These are phyloP conservation scores for Macroventuria anomochaeta DNA, from an alignment of 2,329 filamentous ascomycete genomes.

Conservation along the genomic window DNA sequence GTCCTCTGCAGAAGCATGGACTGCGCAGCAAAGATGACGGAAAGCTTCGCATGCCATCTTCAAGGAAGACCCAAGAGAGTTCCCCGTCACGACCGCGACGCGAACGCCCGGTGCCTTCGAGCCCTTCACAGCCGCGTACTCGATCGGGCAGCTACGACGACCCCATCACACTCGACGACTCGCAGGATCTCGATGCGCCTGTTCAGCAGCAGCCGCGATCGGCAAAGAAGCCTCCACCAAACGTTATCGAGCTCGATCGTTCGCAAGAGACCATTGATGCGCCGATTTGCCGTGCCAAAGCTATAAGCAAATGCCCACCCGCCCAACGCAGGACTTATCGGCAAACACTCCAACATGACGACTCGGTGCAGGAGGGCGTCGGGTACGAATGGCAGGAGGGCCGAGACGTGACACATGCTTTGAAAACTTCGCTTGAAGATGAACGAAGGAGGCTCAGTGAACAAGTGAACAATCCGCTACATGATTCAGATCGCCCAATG, in stretches of 20 bases:
- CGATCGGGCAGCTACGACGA: conserved; percentile 9
- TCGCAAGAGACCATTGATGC: background rate
- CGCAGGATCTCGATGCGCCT: conserved; percentile 6
- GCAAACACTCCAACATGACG: background rate
- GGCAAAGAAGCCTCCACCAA: background rate
- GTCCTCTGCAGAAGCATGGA: background rate
- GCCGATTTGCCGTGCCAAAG: background rate
- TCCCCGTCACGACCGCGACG: background rate
- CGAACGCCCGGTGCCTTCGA: background rate
- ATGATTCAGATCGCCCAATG: no score
- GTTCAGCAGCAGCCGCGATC: background rate
- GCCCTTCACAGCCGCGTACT: background rate
- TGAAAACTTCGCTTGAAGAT: background rate
- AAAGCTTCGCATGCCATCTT: background rate
- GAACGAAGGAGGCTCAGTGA: no score
- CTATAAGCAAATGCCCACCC: background rate
- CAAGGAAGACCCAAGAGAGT: background rate
- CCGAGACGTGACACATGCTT: background rate
- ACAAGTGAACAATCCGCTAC: no score
- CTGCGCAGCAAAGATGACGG: background rate
- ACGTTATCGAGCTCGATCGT: conserved; percentile 3
- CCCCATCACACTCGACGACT: conserved; percentile 12
- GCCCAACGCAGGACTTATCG: background rate
- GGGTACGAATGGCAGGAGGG: background rate
- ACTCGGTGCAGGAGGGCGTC: background rate